Evolutionary conservation across 352 stramenopile species (phyloP), one percentile per base, ranked within the genome.

Genomic region (Elongisporangium prolatum): DNA sequence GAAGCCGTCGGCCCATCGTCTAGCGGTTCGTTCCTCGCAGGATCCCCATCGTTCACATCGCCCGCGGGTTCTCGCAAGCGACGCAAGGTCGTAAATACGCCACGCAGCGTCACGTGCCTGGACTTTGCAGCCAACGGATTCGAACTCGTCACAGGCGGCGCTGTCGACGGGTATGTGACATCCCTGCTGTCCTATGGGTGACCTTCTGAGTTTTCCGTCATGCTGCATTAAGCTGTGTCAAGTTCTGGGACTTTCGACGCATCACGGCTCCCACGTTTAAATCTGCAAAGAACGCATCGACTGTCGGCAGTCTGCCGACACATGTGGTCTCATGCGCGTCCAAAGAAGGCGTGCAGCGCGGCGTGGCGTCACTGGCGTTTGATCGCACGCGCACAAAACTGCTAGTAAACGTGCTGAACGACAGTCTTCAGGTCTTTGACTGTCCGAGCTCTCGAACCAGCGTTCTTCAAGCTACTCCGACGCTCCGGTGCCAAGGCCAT

Each of bases 21-120:
- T 50, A 22, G n/a, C 1, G 24, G 44, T 44, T 54, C 47, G 18
- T 49, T 51, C 13, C 56, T 56, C 13, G 65, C 53, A 21, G 11
- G 11, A 0, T 65, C 61, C 50, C 50, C 64, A 8, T 59, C 47
- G 21, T 83, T 87, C 49, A 55, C 62, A 17, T 74, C 76, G 2
- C 67, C 76, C 4, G 51, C 59, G 28, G 68, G 72, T 60, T 40
- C 65, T 59, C 63, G 65, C 54, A 69, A 69, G 59, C 63, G 64
- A 16, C 61, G 61, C 34, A 69, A 64, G 28, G 54, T 44, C 34
- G 34, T 44, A 13, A 44, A 11, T 17, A 44, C 73, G 4, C 75
- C 75, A 48, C 67, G 75, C 3, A 91, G 81, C 61, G 81, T 89
- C 22, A 91, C 81, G 28, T 88, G 81, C 49, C 61, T 91, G n/a